Conservation (phyloP, 2,329 filamentous ascomycete species). For the Fusarium siculi region DNA sequence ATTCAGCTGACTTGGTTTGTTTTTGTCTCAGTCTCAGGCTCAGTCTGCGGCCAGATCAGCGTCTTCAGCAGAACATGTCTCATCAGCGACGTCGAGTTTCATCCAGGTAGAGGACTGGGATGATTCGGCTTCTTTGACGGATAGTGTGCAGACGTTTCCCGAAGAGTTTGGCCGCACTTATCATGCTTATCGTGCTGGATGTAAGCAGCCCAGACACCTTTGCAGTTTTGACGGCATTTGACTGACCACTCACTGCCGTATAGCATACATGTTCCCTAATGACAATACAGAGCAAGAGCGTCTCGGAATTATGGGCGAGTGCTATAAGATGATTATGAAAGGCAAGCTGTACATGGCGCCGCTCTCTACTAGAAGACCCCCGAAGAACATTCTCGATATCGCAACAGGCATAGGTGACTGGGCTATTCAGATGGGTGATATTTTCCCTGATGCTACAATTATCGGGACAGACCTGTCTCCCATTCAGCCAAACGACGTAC, state of each 20-base stretch:
- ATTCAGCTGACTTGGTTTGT: not conserved
- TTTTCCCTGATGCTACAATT: slow-evolving; percentile 66
- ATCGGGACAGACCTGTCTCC: slow-evolving; percentile 73
- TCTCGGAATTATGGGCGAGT: slow-evolving; percentile 50
- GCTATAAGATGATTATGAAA: slow-evolving; percentile 50
- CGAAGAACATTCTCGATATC: slow-evolving; percentile 52
- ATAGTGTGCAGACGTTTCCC: slow-evolving; percentile 52
- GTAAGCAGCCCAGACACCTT: slow-evolving; percentile 45
- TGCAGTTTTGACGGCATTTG: not conserved
- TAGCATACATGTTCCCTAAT: slow-evolving; percentile 58
- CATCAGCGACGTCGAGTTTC: not conserved
- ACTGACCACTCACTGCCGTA: not conserved
- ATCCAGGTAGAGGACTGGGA: not conserved
- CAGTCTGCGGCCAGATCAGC: not conserved
- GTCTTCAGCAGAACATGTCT: not conserved
- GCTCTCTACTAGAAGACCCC: slow-evolving; percentile 46
- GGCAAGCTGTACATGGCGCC: slow-evolving; percentile 54
- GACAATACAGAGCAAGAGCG: slow-evolving; percentile 54
- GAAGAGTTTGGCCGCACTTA: slow-evolving; percentile 56
- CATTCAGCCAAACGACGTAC: slow-evolving; percentile 71
- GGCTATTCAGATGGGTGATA: slow-evolving; percentile 73
- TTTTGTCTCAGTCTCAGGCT: not conserved
- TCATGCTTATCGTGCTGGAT: slow-evolving; percentile 57
- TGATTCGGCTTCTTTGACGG: slow-evolving; percentile 29
- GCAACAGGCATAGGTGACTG: slow-evolving; percentile 62